Conservation (phyloP, 352 stramenopile species). For the Globisporangium cystogenes region DNA sequence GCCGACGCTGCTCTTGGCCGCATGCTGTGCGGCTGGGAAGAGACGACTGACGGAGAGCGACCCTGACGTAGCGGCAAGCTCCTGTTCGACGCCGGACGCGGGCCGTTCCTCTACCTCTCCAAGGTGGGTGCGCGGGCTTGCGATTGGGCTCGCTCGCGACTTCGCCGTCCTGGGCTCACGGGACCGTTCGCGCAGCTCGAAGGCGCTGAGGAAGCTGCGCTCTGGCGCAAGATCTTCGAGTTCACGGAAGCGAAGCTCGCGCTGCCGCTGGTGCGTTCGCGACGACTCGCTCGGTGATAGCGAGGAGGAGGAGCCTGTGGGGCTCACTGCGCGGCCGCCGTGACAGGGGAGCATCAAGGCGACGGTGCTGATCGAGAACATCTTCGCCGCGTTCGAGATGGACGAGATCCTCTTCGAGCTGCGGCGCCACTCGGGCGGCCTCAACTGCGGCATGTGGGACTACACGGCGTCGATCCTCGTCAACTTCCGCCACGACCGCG, state of each 20-base stretch:
- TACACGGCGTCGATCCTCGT: slow-evolving; percentile 97
- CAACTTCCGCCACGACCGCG: slow-evolving; percentile 76
- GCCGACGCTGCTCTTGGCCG: no score
- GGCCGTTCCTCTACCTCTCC: slow-evolving; percentile 93
- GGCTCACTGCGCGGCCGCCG: background rate
- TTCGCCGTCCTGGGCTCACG: no score
- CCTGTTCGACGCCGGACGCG: slow-evolving; percentile 65
- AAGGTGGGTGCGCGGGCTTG: slow-evolving; percentile 40
- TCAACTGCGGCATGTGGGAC: slow-evolving; percentile 98
- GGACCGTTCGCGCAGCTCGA: no score
- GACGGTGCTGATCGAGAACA: slow-evolving; percentile 95
- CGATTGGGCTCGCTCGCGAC: no score
- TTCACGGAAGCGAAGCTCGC: slow-evolving; percentile 85
- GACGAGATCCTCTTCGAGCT: slow-evolving; percentile 96
- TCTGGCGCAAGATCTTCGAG: slow-evolving; percentile 95
- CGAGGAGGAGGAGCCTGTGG: background rate
- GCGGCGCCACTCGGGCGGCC: slow-evolving; percentile 89
- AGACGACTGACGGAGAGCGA: no score
- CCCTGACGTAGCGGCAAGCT: slow-evolving; percentile 40
- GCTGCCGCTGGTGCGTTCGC: slow-evolving; percentile 56
- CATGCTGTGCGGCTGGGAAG: no score
- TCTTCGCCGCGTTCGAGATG: slow-evolving; percentile 96
- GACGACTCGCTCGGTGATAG: background rate
- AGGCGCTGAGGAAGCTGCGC: slow-evolving; percentile 88
- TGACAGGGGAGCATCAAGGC: slow-evolving; percentile 71